phyloP scores from a whole-genome alignment of 139 green algal species.

The Chlamydomonas applanata region DNA sequence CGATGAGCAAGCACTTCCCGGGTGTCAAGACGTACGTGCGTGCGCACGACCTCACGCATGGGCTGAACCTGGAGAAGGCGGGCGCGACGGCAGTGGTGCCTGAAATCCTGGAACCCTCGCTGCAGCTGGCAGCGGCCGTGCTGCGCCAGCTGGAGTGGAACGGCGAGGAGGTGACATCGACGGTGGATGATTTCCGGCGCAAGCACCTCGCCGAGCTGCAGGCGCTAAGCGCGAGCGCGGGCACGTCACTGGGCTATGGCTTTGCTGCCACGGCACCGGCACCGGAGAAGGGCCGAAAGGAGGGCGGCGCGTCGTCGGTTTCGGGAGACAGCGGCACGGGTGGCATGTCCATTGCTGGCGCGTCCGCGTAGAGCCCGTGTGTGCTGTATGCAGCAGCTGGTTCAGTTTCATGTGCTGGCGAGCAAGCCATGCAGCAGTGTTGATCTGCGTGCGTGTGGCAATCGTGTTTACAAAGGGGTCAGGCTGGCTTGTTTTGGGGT shows the following conservation, averaged over 20 bases:
- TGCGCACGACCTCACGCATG: conserved; percentile 92
- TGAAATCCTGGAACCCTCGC: conserved; percentile 92
- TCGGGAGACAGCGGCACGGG: too few relatives aligned
- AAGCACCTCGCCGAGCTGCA: conserved; percentile 53
- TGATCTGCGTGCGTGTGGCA: too few relatives aligned
- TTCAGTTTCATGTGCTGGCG: too few relatives aligned
- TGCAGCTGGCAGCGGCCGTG: conserved; percentile 93
- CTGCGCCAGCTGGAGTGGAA: conserved; percentile 81
- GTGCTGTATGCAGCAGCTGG: too few relatives aligned
- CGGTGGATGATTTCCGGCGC: conserved; percentile 58
- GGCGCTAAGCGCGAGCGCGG: conserved; percentile 20
- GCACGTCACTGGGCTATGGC: conserved; percentile 62
- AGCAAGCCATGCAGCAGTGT: conserved; percentile 23
- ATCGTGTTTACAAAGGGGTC: too few relatives aligned
- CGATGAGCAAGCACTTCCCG: conserved; percentile 90
- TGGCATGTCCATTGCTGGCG: too few relatives aligned
- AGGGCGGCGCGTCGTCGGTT: too few relatives aligned
- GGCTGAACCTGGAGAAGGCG: conserved; percentile 91
- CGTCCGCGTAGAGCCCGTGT: too few relatives aligned
- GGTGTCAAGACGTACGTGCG: conserved; percentile 89
- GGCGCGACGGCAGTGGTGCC: conserved; percentile 52
- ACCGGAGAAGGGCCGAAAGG: too few relatives aligned
- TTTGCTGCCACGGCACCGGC: too few relatives aligned
- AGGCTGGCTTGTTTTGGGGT: too few relatives aligned
- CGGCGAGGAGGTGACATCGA: conserved; percentile 71